Evolutionary conservation across 2,329 filamentous ascomycete species (phyloP).

Genomic region (Emmonsia crescens): DNA sequence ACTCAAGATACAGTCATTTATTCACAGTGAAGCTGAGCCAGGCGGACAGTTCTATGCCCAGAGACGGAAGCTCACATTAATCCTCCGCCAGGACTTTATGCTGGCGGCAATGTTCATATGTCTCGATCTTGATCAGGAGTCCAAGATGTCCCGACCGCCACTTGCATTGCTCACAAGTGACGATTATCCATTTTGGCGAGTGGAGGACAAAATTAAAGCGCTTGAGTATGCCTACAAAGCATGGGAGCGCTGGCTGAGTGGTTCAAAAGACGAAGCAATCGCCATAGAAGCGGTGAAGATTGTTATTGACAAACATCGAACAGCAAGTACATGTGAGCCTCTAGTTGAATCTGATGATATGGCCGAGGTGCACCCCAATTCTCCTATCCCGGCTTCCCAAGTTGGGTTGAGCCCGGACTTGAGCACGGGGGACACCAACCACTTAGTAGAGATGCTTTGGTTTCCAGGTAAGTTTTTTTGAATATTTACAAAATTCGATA

Average conservation of each 20-base stretch:
- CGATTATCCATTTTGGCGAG: background rate
- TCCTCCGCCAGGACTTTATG: slow-evolving; percentile 38
- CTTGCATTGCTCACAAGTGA: background rate
- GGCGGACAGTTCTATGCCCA: slow-evolving; percentile 32
- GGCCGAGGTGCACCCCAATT: background rate
- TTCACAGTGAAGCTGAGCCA: slow-evolving; percentile 33
- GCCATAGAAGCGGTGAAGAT: background rate
- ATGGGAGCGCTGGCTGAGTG: background rate
- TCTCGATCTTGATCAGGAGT: slow-evolving; percentile 30
- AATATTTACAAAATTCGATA: background rate
- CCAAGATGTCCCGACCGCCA: background rate
- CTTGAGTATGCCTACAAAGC: background rate
- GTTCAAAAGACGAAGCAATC: background rate
- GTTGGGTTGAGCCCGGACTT: background rate
- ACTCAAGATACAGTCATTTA: slow-evolving; percentile 33
- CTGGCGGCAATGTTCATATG: slow-evolving; percentile 40
- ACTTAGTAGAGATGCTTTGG: background rate
- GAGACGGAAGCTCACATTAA: slow-evolving; percentile 35
- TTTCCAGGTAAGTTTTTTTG: background rate
- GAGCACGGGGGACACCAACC: background rate
- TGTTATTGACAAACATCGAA: background rate
- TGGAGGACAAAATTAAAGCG: background rate
- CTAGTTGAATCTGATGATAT: background rate
- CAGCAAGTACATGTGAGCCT: background rate
- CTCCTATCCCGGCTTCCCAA: background rate